Base-by-base conservation (phyloP, 2,329 filamentous ascomycete genomes). In the Cadophora malorum region DNA sequence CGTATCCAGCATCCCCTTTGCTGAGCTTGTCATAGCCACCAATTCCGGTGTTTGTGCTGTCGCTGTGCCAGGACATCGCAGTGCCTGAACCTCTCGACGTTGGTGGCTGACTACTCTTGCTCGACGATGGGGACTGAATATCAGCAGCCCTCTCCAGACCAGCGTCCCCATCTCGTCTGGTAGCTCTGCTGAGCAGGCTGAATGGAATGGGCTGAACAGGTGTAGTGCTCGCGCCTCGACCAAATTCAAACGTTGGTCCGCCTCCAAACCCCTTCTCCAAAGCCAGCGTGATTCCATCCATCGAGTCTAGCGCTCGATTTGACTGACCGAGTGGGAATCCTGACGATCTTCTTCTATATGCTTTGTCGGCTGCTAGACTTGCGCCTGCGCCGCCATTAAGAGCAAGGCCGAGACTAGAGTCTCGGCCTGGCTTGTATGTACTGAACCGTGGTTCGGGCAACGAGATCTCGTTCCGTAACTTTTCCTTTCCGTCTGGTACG, bases 401-500 rank as follows among this genome's bases (percentile, higher is more conserved):
- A 56, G 63, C 66, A 52, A 70, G 50, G n/a, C 71, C 70, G 56
- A 75, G 50, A 63, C 64, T 71, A 31, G 70, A 74, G 64, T 77
- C 74, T 47, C 75, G 71, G 9, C 71, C 72, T 60, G 71, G 87
- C 77, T 94, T 97, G 81, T 97, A 98, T 0, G 90, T 84, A 65
- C 90, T 92, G 77, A 93, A 99, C 23, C 90, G 88, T 23, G 96
- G 96, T 73, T 97, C 94, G 0, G 95, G 95, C 68, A 92, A 85
- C 47, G 96, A 94, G 5, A 95, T 90, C 78, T 99, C 96, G 75
- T 96, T 97, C 38, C 90, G 86, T 49, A 99, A 84, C 76, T 91
- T 95, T 79, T 98, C 95, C 77, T 97, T 97, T 50, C 93, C 95
- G 74, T 98, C 96, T 0, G 96, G 95, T 0, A 97, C 95, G 31